phyloP scores from a whole-genome alignment of 768 basidiomycete species.

The Candolleomyces aberdarensis region DNA sequence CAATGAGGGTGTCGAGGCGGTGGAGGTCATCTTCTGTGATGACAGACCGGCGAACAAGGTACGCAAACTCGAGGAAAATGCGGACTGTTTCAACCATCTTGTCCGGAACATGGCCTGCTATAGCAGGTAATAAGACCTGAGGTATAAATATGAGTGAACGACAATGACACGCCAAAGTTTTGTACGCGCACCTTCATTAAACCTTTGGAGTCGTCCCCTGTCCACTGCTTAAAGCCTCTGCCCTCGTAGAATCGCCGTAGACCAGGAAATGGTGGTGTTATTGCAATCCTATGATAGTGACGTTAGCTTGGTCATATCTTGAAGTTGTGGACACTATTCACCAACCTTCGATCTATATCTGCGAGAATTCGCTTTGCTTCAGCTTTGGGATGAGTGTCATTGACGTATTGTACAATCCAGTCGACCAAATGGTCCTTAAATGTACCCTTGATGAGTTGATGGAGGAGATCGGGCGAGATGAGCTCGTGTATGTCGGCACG shows the following conservation, averaged over 20 bases:
- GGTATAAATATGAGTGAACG: too few relatives aligned
- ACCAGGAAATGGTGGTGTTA: conserved; percentile 18
- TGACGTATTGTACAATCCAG: conserved; percentile 33
- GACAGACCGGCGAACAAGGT: conserved; percentile 19
- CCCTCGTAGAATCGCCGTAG: too few relatives aligned
- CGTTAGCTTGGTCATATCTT: too few relatives aligned
- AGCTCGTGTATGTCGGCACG: too few relatives aligned
- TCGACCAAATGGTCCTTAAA: conserved; percentile 37
- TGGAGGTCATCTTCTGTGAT: conserved; percentile 6
- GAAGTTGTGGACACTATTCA: not conserved
- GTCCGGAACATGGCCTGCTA: conserved; percentile 13
- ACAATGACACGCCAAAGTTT: not conserved
- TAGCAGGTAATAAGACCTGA: conserved; percentile 21
- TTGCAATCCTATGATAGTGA: conserved; percentile 18
- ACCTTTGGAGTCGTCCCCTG: conserved; percentile 34
- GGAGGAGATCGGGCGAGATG: too few relatives aligned
- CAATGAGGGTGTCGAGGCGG: conserved; percentile 14
- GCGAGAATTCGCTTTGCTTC: conserved; percentile 22
- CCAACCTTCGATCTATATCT: conserved; percentile 32
- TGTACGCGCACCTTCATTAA: conserved; percentile 38
- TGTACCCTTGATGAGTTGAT: too few relatives aligned
- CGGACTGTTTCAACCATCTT: conserved; percentile 16
- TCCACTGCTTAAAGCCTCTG: conserved; percentile 31
- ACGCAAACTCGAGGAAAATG: conserved; percentile 33
- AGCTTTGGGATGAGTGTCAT: conserved; percentile 10